Base-by-base conservation (phyloP, 768 basidiomycete genomes). In the Tremella yokohamensis region DNA sequence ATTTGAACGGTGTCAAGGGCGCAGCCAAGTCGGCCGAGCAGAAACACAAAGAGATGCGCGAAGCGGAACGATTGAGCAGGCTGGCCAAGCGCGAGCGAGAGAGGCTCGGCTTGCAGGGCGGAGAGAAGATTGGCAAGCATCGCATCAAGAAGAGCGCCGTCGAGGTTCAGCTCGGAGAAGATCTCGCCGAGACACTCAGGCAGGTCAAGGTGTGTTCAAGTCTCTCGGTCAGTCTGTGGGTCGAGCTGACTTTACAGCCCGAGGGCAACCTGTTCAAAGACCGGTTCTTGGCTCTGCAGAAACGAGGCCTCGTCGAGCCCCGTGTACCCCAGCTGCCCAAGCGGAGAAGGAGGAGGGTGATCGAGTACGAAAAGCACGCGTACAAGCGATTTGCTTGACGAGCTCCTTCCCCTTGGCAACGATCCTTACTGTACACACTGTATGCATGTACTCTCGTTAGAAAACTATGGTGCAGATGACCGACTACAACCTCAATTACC, bases 231-330 rank as follows among this genome's bases (percentile, higher is more conserved):
- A 4, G 8, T 49, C 8, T 18, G 3, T 3, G 16, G 7, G 8
- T 4, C 26, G 13, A 48, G 8, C 48, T 57, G 20, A 26, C 22
- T 11, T 24, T 19, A 19, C 60, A 94, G 91, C 89, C 89, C 16
- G 91, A 96, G 79, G 92, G 92, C 22, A 96, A 94, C 72, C 78
- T 92, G 34, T 94, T 94, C 82, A 83, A 85, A 20, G 92, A 96
- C 73, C 84, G 90, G 1, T 91, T 90, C 79, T 76, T 86, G 26
- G 90, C 87, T 72, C 78, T 96, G 70, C 91, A 94, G 68, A 88
- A 92, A 61, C 82, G 90, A 25, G 89, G 88, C 0, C 80, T 93
- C 39, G 79, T 94, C 49, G 92, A 96, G 72, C 91, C 92, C 16
- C 84, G 90, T 16, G 83, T 83, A n/a, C 86, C 82, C 22, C 84